phyloP scores from a whole-genome alignment of 352 stramenopile genomes.

The Globisporangium perplexum region DNA sequence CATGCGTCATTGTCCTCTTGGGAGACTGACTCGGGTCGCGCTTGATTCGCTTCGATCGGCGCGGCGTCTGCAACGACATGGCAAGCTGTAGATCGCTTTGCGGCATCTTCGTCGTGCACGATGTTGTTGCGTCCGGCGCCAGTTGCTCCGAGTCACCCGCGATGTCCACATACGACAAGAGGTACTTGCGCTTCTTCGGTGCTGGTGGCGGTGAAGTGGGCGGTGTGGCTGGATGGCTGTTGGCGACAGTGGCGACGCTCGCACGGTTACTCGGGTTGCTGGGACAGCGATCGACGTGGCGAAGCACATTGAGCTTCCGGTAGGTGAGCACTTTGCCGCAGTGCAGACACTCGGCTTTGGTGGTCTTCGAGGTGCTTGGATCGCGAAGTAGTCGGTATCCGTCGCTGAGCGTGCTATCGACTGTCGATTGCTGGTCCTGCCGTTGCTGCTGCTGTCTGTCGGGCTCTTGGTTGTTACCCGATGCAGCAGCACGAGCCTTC shows the following conservation, averaged over 20 bases:
- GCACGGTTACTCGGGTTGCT: background rate
- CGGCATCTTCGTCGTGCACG: background rate
- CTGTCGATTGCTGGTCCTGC: background rate
- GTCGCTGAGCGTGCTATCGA: background rate
- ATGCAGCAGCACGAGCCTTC: background rate
- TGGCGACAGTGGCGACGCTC: too few species aligned
- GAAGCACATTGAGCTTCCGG: background rate
- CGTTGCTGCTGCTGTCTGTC: background rate
- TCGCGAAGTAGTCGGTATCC: background rate
- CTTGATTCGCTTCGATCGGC: slow-evolving; percentile 7
- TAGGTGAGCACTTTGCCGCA: slow-evolving; percentile 1
- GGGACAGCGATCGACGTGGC: background rate
- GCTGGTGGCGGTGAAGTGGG: background rate
- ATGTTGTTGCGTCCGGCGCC: too few species aligned
- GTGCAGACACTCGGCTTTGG: slow-evolving; percentile 5
- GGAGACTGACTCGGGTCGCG: slow-evolving; percentile 7
- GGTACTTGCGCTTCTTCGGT: slow-evolving; percentile 3
- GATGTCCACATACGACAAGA: background rate
- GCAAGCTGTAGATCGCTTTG: background rate
- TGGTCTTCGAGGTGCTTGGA: slow-evolving; percentile 11
- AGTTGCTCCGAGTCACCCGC: background rate
- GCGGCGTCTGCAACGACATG: slow-evolving; percentile 3
- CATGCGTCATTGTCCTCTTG: too few species aligned
- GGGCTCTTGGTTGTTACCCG: background rate
- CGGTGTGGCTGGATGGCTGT: background rate